A percentile compares a stretch with the other conserved stretches of the same genome.
These are phyloP conservation scores for Penicillium roqueforti DNA, from an alignment of 495 filamentous ascomycete species.

Conservation along the genomic window DNA sequence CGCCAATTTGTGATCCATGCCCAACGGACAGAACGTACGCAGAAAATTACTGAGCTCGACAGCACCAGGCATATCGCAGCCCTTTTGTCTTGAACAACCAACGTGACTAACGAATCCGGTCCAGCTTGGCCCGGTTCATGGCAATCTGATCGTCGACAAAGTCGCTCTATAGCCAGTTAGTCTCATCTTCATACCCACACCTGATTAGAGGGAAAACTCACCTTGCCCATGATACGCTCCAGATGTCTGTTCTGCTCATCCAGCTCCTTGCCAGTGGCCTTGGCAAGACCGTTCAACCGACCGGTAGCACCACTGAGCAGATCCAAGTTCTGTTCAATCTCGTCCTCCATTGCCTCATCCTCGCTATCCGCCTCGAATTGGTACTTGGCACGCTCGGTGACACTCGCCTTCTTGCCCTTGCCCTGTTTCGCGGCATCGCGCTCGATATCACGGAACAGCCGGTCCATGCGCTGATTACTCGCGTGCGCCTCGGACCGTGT, in stretches of 20 bases:
- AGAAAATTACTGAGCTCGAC: slow-evolving; percentile 22
- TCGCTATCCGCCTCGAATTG: slow-evolving; percentile 76
- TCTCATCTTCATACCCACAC: slow-evolving; percentile 3
- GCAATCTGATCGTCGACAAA: slow-evolving; percentile 67
- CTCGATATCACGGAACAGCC: slow-evolving; percentile 53
- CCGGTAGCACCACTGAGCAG: slow-evolving; percentile 55
- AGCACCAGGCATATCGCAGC: slow-evolving; percentile 36
- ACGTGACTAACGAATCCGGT: slow-evolving; percentile 51
- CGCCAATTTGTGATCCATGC: slow-evolving; percentile 21
- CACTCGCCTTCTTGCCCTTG: slow-evolving; percentile 46
- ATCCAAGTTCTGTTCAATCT: slow-evolving; percentile 65
- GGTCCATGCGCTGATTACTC: slow-evolving; percentile 55
- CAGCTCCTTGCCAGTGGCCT: slow-evolving; percentile 67
- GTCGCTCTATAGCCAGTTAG: slow-evolving; percentile 52
- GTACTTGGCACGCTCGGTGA: slow-evolving; percentile 68
- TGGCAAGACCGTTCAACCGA: slow-evolving; percentile 61
- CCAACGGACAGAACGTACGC: slow-evolving; percentile 5
- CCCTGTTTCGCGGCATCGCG: slow-evolving; percentile 33
- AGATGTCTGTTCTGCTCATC: slow-evolving; percentile 72
- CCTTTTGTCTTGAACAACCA: slow-evolving; percentile 4
- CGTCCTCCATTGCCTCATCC: slow-evolving; percentile 70
- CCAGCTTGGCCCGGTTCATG: slow-evolving; percentile 61
- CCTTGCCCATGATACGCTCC: slow-evolving; percentile 69
- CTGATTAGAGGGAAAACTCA: slow-evolving; percentile 24
- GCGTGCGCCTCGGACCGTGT: slow-evolving; percentile 62